Evolutionary conservation across 192 early-diverging fungal species (phyloP).

Genomic region (Coemansia asiatica): DNA sequence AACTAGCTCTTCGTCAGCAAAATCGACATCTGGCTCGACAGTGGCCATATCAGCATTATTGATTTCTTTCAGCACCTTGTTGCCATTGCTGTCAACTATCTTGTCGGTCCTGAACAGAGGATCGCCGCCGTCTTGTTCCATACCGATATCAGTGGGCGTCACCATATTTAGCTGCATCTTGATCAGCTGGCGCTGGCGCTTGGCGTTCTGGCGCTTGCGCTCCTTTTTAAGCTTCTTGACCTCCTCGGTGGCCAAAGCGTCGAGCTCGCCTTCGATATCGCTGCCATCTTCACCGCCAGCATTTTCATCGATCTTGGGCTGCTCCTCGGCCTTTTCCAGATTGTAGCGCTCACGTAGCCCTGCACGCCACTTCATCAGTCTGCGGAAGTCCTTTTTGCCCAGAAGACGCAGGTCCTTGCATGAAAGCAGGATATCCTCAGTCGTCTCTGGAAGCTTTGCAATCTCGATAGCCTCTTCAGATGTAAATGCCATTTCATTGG

Average conservation of each 20-base stretch:
- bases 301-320: slow-evolving; percentile 45
- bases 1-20: slow-evolving; percentile 54
- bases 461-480: slow-evolving; percentile 64
- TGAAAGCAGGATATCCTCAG: slow-evolving; percentile 74
- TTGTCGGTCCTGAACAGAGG: slow-evolving; percentile 59
- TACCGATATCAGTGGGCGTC: slow-evolving; percentile 70
- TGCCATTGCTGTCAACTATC: slow-evolving; percentile 47
- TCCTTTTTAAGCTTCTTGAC: slow-evolving; percentile 53
- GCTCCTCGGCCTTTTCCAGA: slow-evolving; percentile 49
- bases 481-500: slow-evolving; percentile 75
- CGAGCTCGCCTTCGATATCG: slow-evolving; percentile 54
- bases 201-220: slow-evolving; percentile 68
- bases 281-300: slow-evolving; percentile 43
- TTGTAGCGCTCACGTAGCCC: slow-evolving; percentile 63
- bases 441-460: slow-evolving; percentile 66
- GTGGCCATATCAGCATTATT: slow-evolving; percentile 46
- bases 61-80: slow-evolving; percentile 34
- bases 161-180: slow-evolving; percentile 83
- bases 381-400: slow-evolving; percentile 92
- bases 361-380: slow-evolving; percentile 86
- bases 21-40: slow-evolving; percentile 50
- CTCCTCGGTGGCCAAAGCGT: slow-evolving; percentile 50
- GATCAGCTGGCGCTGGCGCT: slow-evolving; percentile 66
- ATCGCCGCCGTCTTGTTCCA: slow-evolving; percentile 65
- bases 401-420: slow-evolving; percentile 89